These are phyloP conservation scores for Microglena sp. DNA, from an alignment of 139 green algal genomes.

Conservation along the genomic window DNA sequence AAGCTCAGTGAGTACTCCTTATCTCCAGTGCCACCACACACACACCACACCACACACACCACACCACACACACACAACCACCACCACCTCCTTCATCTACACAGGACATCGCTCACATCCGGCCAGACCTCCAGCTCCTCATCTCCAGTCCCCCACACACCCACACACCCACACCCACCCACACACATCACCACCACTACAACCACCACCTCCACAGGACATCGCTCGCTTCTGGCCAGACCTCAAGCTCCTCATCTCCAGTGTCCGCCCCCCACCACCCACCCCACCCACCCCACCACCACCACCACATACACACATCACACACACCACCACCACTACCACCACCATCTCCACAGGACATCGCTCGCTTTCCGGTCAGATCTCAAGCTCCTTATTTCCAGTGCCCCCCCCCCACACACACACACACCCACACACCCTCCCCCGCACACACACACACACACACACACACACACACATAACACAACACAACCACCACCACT, in stretches of 20 bases:
- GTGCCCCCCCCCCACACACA: too few relatives aligned
- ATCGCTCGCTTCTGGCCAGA: neutral
- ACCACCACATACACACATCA: too few relatives aligned
- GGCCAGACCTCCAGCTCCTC: constrained; percentile 92
- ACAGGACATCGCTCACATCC: constrained; percentile 35
- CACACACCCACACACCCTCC: too few relatives aligned
- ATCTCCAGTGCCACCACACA: constrained; percentile 44
- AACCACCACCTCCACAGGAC: too few relatives aligned
- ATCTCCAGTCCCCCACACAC: constrained; percentile 84
- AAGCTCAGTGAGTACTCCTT: constrained; percentile 96
- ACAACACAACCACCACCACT: too few relatives aligned
- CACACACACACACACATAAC: neutral
- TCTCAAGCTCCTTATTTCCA: neutral
- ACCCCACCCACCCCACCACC: too few relatives aligned
- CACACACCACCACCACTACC: too few relatives aligned
- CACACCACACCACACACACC: constrained; percentile 51
- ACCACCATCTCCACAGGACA: too few relatives aligned
- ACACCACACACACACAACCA: neutral
- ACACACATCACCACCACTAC: too few relatives aligned
- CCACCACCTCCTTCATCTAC: too few relatives aligned
- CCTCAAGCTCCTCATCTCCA: neutral
- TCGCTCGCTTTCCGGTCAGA: neutral
- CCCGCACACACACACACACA: neutral
- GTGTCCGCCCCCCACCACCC: too few relatives aligned
- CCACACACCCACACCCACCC: too few relatives aligned